Evolutionary conservation across 2,329 filamentous ascomycete species (phyloP).

Genomic region (Phaeosphaeriaceae sp.): DNA sequence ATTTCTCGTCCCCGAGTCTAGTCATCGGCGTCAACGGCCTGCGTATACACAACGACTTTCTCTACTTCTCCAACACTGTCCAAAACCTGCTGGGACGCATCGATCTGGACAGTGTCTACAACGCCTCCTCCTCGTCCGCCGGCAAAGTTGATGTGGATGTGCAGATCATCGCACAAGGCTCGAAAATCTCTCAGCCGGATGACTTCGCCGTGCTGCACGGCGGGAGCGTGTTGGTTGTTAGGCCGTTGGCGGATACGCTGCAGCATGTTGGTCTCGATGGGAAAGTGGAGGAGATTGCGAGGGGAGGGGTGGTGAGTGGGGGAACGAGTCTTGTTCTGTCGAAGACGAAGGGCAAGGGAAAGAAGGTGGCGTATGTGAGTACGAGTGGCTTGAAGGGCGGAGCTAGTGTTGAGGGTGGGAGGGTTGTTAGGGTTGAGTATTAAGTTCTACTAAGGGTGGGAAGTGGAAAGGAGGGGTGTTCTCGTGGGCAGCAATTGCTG

Average conservation of each 20-base stretch:
- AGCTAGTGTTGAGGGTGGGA: slow-evolving; percentile 27
- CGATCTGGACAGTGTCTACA: slow-evolving; percentile 5
- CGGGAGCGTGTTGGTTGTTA: slow-evolving; percentile 18
- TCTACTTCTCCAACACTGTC: slow-evolving; percentile 32
- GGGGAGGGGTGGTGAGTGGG: slow-evolving; percentile 17
- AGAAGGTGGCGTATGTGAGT: slow-evolving; percentile 27
- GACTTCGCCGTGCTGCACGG: slow-evolving; percentile 27
- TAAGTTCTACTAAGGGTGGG: too few species aligned
- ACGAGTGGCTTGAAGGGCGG: slow-evolving; percentile 32
- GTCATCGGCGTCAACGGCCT: slow-evolving; percentile 33
- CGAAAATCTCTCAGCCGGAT: slow-evolving; percentile 15
- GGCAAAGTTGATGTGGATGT: slow-evolving; percentile 8
- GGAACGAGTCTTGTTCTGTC: slow-evolving; percentile 18
- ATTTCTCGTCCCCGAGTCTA: slow-evolving; percentile 7
- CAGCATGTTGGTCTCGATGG: slow-evolving; percentile 16
- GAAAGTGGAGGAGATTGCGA: slow-evolving; percentile 10
- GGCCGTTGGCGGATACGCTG: slow-evolving; percentile 17
- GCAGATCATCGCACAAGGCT: slow-evolving; percentile 9
- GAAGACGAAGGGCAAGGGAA: slow-evolving; percentile 28
- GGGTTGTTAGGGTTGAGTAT: slow-evolving; percentile 26
- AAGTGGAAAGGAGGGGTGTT: too few species aligned
- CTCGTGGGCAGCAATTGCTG: too few species aligned
- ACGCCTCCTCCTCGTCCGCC: too few species aligned
- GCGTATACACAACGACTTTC: slow-evolving; percentile 8
- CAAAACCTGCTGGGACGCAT: slow-evolving; percentile 19